Evolutionary conservation across 2,329 filamentous ascomycete species (phyloP), one percentile per base, ranked within the genome.

Genomic region (Aspergillus felis): DNA sequence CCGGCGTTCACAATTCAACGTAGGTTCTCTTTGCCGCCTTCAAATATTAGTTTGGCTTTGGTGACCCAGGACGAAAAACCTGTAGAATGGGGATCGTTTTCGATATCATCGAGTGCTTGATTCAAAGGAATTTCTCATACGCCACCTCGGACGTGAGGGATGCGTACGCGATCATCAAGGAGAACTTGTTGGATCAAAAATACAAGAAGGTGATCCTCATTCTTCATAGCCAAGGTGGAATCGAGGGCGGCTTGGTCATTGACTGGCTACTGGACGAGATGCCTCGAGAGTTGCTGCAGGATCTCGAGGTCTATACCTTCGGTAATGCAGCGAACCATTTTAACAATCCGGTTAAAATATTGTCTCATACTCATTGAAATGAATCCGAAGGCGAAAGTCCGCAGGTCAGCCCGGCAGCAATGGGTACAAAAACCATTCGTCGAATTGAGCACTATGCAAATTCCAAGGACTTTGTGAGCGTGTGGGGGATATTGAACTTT

Each of bases 381-480:
- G 22, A 28, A 53, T n/a, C 27, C 29, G 41, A 29, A 24, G 17
- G 20, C 8, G 10, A 44, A 46, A 7, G 55, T 58, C 4, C 38
- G 5, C 29, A 12, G 29, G 20, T 12, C 22, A 17, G 10, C 17
- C 10, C 28, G 17, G 35, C 50, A 6, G 3, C 20, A 22, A 47
- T 14, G 14, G 5, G 4, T 4, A 29, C 35, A 9, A 55, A 62
- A 44, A 82, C 83, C 2, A 86, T 93, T 53, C 80, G 82, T 5
- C 82, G 92, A 62, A 87, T 94, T 42, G 90, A 94, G 73, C 90
- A 94, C 72, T 94, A 92, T 66, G 87, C 87, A 2, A 89, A 92
- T 68, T 82, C 81, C 8, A 82, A 80, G 17, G 90, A 94, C 65
- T 89, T 91, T 63, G 89, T 93, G 2, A 83, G 89, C 3, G 76